Evolutionary conservation across 2,329 filamentous ascomycete species (phyloP), one percentile per base, ranked within the genome.

Genomic region (Colletotrichum lupini): DNA sequence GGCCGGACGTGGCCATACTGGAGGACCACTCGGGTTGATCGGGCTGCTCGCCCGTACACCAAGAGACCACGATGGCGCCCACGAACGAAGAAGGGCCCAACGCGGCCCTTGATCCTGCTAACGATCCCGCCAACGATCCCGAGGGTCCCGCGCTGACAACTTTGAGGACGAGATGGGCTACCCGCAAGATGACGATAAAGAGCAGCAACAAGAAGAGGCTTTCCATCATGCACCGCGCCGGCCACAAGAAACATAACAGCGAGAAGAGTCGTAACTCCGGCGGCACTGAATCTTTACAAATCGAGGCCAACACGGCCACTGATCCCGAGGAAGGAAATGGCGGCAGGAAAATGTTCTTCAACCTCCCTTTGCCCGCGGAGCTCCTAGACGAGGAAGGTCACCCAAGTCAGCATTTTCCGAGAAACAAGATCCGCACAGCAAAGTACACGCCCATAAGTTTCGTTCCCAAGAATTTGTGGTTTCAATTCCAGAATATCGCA

Each of bases 391-490:
- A 97, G 74, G 91, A 97, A 59, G 97, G 95, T 46, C 88, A 91
- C 72, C 93, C 95, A 2, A 82, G 86, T 67, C 87, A 90, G 70
- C 86, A 90, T 26, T 99, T 93, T 82, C 89, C 94, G 61, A 89
- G 96, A 77, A 99, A 99, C 87, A 99, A 99, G 88, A 98, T 99
- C 82, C 90, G 97, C 77, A 99, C 97, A 3, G 94, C 97, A 73
- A 99, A 98, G 84, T 99, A 99, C 83, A 99, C 97, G 8, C 93
- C 97, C 9, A 83, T 99, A 75, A 97, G 94, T 73, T 99, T 99
- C 83, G 83, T 99, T 32, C 97, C 97, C 16, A 98, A 98, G 86
- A 98, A 99, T 83, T 81, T 99, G 80, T 99, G 93, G 91, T 94
- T 97, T 76, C 97, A 99, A 83, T 98, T 99, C 81, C 96, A 99